These are phyloP conservation scores for Trametes cinnabarina DNA, from an alignment of 768 basidiomycete genomes.

Conservation along the genomic window DNA sequence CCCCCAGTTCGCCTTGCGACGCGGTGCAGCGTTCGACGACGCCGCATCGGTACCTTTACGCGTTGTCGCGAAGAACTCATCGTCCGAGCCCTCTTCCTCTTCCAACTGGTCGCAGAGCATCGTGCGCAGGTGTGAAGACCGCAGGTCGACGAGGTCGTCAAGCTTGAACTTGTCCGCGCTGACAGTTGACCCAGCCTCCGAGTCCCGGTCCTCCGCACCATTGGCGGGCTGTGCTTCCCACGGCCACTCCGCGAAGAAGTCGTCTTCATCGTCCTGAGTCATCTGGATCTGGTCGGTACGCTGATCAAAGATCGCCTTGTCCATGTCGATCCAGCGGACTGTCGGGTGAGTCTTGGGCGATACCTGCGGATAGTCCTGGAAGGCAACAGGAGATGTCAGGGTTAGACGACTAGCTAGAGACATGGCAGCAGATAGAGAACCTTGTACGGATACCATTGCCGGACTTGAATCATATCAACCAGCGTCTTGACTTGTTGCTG, in stretches of 20 bases:
- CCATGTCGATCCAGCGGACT: slow-evolving; percentile 1
- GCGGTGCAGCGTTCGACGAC: neutral
- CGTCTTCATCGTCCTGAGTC: neutral
- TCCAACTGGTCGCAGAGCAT: neutral
- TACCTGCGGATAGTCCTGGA: neutral
- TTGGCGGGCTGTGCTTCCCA: no score
- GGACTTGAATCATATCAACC: slow-evolving; percentile 1
- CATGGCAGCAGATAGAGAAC: neutral
- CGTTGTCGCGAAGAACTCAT: neutral
- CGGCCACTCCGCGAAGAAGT: slow-evolving; percentile 3
- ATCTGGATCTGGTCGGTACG: no score
- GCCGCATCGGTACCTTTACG: neutral
- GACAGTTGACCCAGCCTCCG: neutral
- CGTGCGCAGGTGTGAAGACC: neutral
- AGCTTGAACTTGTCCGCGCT: neutral
- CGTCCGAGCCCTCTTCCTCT: neutral
- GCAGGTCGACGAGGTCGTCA: neutral
- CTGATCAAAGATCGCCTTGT: neutral
- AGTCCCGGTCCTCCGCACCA: neutral
- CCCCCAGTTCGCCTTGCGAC: neutral
- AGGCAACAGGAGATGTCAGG: no score
- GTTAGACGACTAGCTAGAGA: neutral
- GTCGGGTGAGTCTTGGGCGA: neutral
- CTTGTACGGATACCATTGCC: slow-evolving; percentile 2
- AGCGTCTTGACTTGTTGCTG: neutral